phyloP scores from a whole-genome alignment of 176 grass and related monocot genomes.

The Dactylis glomerata region DNA sequence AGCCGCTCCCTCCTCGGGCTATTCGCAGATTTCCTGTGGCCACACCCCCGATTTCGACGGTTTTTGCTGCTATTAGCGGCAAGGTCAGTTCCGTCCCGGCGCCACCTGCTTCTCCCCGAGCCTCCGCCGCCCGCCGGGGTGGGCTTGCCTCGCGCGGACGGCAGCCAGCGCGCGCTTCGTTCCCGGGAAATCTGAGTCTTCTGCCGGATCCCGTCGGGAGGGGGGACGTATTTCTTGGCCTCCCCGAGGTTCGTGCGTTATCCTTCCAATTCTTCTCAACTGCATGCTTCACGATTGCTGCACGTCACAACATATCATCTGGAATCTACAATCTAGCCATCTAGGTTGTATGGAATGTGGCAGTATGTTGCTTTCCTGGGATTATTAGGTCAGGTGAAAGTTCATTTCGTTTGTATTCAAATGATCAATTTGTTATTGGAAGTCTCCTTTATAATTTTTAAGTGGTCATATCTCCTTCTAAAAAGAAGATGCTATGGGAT shows the following conservation, averaged over 20 bases:
- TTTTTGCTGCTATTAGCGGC: slow-evolving; percentile 9
- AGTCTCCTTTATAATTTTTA: background rate
- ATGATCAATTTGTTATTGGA: background rate
- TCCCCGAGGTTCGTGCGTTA: background rate
- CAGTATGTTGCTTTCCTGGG: background rate
- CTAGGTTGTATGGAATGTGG: background rate
- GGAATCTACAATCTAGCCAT: background rate
- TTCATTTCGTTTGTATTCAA: background rate
- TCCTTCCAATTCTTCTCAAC: background rate
- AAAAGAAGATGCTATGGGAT: background rate
- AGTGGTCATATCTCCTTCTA: background rate
- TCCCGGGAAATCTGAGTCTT: background rate
- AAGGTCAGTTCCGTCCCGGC: slow-evolving; percentile 21
- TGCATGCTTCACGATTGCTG: background rate
- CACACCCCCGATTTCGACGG: slow-evolving; percentile 15
- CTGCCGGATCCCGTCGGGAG: background rate
- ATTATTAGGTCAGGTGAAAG: background rate
- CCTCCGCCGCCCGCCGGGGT: slow-evolving; percentile 36
- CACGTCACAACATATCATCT: background rate
- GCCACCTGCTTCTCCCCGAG: background rate
- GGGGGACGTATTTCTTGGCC: background rate
- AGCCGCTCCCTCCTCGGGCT: background rate
- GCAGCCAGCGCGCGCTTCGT: background rate
- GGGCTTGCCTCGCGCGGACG: slow-evolving; percentile 14
- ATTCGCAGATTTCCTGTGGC: slow-evolving; percentile 9